Conservation (phyloP, 1,139 yeast genomes). For the Martiniozyma asiatica region DNA sequence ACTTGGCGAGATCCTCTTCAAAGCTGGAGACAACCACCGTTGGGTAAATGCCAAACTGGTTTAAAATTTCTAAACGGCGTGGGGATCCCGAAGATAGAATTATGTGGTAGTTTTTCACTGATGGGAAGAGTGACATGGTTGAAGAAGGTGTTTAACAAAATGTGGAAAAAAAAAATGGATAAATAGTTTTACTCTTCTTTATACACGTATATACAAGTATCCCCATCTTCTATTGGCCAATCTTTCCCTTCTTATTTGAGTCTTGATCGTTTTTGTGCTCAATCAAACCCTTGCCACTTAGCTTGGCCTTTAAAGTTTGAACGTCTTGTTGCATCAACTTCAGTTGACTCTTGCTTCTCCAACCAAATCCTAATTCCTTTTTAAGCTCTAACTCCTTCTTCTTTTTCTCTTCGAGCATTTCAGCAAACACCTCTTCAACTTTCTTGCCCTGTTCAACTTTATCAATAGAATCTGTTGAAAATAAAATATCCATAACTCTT, state of each 20-base stretch:
- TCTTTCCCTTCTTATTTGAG: constrained; percentile 3
- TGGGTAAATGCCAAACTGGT: too few species aligned
- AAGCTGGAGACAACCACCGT: too few species aligned
- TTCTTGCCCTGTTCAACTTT: constrained; percentile 63
- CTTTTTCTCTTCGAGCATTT: constrained; percentile 20
- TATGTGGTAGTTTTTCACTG: too few species aligned
- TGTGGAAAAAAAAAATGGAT: too few species aligned
- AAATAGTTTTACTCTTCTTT: background rate
- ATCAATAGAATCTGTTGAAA: constrained; percentile 66
- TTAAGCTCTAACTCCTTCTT: constrained; percentile 21
- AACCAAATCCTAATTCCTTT: constrained; percentile 32
- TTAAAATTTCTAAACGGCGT: too few species aligned
- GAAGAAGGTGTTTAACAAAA: too few species aligned
- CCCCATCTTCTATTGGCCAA: background rate
- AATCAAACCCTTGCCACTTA: constrained; percentile 11
- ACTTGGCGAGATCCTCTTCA: too few species aligned
- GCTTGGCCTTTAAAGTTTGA: constrained; percentile 15
- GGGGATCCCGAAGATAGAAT: too few species aligned
- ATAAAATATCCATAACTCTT: constrained; percentile 64
- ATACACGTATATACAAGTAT: background rate
- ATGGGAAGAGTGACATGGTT: too few species aligned
- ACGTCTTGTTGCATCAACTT: constrained; percentile 23
- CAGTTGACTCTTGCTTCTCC: constrained; percentile 24
- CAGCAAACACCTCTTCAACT: constrained; percentile 38
- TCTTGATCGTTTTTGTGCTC: constrained; percentile 20